Base-by-base conservation (phyloP, 2,329 filamentous ascomycete genomes). In the Aureobasidium sp. region DNA sequence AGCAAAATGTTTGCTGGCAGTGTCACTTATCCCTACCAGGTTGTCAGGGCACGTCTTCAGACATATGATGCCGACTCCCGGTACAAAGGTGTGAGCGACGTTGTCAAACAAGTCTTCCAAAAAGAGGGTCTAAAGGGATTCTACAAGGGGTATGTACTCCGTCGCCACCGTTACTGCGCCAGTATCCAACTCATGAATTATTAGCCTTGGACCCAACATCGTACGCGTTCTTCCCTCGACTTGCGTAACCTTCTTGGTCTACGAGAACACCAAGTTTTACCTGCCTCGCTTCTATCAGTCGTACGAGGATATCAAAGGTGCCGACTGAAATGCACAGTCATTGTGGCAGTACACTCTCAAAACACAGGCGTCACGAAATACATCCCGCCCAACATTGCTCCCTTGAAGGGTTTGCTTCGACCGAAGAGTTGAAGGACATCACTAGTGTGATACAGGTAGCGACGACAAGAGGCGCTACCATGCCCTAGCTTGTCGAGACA, bases 231-330 rank as follows among this genome's bases (percentile, higher is more conserved):
- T 99, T 74, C 94, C 94, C 3, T 92, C 91, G 36, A 97, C 94
- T 3, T 96, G 94, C 84, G 90, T 97, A 60, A 97, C 93, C 1
- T 97, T 99, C 72, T 76, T 99, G 69, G 92, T 97, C 27, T 97
- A 97, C 76, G 94, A 99, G 79, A 97, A 97, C 74, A 87, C 88
- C 64, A 91, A 88, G 76, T 85, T 83, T 67, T 87, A 90, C 72
- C 73, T 95, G 39, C 78, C 79, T 5, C 71, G 72, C 51, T 67
- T 78, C 34, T 76, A 68, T 37, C 32, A 63, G 13, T 32, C 41
- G 5, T 50, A 62, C 6, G 48, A 63, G 39, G 41, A 36, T 2
- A 39, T n/a, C n/a, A 47, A 34, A 41, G 17, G 37, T 20, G 42
- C 7, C 44, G 55, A 59, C n/a, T 59, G 41, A 47, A n/a, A 27